Evolutionary conservation across 208 protist genomes (phyloP).

Genomic region (Leishmania gerbilli): DNA sequence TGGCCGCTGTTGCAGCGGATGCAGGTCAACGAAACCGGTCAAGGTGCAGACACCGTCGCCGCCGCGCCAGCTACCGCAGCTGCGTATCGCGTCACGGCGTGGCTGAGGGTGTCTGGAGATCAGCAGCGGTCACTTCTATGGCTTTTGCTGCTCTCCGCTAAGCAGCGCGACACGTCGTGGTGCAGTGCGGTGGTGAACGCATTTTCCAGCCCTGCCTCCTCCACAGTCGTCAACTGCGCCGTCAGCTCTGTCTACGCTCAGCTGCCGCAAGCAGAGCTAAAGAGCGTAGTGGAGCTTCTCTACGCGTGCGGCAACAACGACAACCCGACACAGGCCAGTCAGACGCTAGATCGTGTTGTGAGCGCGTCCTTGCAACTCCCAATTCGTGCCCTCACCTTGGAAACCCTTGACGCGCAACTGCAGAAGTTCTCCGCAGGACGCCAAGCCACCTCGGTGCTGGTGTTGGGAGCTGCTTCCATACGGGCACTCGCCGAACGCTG

Average conservation of each 20-base stretch:
- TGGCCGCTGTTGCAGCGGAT: constrained; percentile 21
- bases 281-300: constrained; percentile 10
- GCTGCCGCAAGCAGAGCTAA: constrained; percentile 10
- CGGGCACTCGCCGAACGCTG: constrained; percentile 16
- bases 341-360: constrained; percentile 25
- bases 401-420: constrained; percentile 8
- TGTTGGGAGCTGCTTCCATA: constrained; percentile 17
- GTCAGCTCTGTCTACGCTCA: neutral
- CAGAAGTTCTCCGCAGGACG: neutral
- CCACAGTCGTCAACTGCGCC: neutral
- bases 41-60: neutral
- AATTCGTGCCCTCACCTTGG: constrained; percentile 14
- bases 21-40: neutral
- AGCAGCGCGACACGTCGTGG: constrained; percentile 16
- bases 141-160: constrained; percentile 19
- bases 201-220: constrained; percentile 26
- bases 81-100: neutral
- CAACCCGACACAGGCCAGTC: constrained; percentile 13
- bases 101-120: constrained; percentile 13
- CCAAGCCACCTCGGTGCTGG: constrained; percentile 13
- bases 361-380: constrained; percentile 9
- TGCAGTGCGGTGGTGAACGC: constrained; percentile 7
- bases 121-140: constrained; percentile 27
- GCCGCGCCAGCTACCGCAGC: neutral
- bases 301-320: constrained; percentile 33